Base-by-base conservation (phyloP, 345 rosid genomes). In the Melaleuca alternifolia region DNA sequence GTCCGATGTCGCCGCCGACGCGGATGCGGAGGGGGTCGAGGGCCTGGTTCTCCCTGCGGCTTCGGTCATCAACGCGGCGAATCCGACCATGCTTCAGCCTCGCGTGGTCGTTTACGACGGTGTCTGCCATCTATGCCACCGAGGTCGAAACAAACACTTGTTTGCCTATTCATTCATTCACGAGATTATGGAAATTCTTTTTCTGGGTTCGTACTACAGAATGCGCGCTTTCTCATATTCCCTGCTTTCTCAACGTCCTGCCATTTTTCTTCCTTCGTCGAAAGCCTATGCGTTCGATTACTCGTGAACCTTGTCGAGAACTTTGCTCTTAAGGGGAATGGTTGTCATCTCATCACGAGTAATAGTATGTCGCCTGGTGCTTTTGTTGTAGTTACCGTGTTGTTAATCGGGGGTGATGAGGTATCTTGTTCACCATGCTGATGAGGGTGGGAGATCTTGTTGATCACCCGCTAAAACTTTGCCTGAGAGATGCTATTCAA, bases 71-170 rank as follows among this genome's bases (percentile, higher is more conserved):
- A 91, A 88, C 65, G 90, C 93, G 59, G 82, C 86, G 41, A 54
- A 90, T 79, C 93, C 93, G 83, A 84, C 89, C 62, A 83, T 93
- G 85, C 97, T 97, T 44, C 97, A 97, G 94, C 99, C 99, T 46
- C 93, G 99, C 56, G 99, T 96, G 87, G 98, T 95, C 52, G 89
- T 97, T 82, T 97, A 95, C 87, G 99, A 97, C 89, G 98, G 99
- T 46, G 98, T 97, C 89, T 97, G 99, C 89, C 98, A 92, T 91
- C 99, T 97, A 92, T 97, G 99, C 92, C 98, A 97, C 90, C 88
- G 94, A 93, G 98, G 99, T 97, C 33, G 26, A 46, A 89, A 24
- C 48, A 21, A n/a, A 59, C 37, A 13, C 71, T 59, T 14, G 71
- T 59, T n/a, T 59, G 37, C 71, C 16, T n/a, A 2, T 59, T 11